A percentile compares a stretch with the other conserved stretches of the same genome.
phyloP scores from a whole-genome alignment of 2,329 filamentous ascomycete species.

The Colletotrichum sidae region DNA sequence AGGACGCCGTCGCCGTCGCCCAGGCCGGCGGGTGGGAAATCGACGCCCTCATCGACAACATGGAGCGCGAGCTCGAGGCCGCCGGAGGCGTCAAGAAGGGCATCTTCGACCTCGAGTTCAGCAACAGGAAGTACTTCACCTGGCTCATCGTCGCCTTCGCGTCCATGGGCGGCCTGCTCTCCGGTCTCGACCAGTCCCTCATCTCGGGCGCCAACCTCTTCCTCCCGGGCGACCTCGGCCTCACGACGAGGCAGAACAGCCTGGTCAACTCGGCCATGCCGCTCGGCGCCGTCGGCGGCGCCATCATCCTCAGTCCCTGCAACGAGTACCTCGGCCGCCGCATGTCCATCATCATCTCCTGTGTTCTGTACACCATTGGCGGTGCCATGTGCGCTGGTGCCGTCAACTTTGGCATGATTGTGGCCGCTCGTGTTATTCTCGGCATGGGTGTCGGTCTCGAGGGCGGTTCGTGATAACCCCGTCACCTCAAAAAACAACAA shows the following conservation, averaged over 20 bases:
- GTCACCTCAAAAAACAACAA: too few species aligned
- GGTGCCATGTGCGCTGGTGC: conserved; percentile 75
- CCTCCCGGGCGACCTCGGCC: conserved; percentile 68
- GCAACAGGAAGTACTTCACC: conserved; percentile 73
- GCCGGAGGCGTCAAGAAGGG: conserved; percentile 44
- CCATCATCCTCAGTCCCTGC: conserved; percentile 72
- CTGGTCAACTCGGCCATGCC: conserved; percentile 79
- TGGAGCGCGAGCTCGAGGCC: conserved; percentile 54
- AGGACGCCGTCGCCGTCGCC: conserved; percentile 51
- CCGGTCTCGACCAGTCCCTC: conserved; percentile 78
- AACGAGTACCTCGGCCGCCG: conserved; percentile 77
- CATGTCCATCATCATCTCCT: conserved; percentile 76
- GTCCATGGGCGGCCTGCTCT: conserved; percentile 80
- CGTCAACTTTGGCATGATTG: conserved; percentile 77
- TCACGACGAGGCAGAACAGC: conserved; percentile 69
- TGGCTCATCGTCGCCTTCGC: conserved; percentile 77
- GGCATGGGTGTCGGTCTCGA: conserved; percentile 79
- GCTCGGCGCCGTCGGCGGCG: conserved; percentile 77
- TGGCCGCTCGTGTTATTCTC: conserved; percentile 74
- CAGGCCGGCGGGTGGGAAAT: conserved; percentile 49
- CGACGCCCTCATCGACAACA: conserved; percentile 52
- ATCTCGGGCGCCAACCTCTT: conserved; percentile 79
- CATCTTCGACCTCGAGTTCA: conserved; percentile 68
- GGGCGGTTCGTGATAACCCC: conserved; percentile 54
- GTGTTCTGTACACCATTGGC: conserved; percentile 77